A percentile compares a stretch with the other conserved stretches of the same genome.
Evolutionary conservation across 192 early-diverging fungal species (phyloP).

Genomic region (Haplosporangium gracile): DNA sequence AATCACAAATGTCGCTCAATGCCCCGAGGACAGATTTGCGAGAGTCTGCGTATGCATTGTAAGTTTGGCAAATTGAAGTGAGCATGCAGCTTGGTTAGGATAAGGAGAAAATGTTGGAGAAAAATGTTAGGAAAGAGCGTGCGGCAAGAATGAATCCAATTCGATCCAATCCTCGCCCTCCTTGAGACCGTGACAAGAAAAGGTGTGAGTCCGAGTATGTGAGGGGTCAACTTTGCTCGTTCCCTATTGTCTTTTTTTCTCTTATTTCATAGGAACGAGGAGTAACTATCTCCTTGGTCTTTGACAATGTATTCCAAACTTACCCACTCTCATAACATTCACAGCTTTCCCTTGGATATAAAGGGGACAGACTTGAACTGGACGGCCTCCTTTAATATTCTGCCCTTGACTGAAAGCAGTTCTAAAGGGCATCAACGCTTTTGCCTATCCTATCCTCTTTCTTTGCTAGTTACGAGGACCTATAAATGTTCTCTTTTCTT

Average conservation of each 20-base stretch:
- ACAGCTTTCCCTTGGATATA: background rate
- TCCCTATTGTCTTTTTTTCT: background rate
- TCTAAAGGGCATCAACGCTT: background rate
- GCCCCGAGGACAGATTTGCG: too few relatives aligned
- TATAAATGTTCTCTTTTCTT: background rate
- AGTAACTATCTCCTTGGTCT: background rate
- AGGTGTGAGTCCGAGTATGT: background rate
- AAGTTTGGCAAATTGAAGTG: too few relatives aligned
- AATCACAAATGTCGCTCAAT: too few relatives aligned
- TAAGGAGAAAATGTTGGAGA: background rate
- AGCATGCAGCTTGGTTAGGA: too few relatives aligned
- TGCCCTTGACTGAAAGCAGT: constrained; percentile 41
- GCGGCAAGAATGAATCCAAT: constrained; percentile 6
- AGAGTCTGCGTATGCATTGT: too few relatives aligned
- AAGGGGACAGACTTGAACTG: background rate
- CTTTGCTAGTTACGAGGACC: background rate
- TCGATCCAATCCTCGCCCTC: background rate
- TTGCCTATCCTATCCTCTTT: background rate
- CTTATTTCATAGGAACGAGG: background rate
- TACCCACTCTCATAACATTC: constrained; percentile 2
- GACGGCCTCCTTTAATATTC: constrained; percentile 20
- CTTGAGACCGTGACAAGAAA: background rate
- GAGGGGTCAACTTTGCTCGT: background rate
- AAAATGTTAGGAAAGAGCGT: background rate
- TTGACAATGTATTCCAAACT: constrained; percentile 11